These are phyloP conservation scores for Chlamydomonas eustigma DNA, from an alignment of 139 green algal genomes.

Conservation along the genomic window DNA sequence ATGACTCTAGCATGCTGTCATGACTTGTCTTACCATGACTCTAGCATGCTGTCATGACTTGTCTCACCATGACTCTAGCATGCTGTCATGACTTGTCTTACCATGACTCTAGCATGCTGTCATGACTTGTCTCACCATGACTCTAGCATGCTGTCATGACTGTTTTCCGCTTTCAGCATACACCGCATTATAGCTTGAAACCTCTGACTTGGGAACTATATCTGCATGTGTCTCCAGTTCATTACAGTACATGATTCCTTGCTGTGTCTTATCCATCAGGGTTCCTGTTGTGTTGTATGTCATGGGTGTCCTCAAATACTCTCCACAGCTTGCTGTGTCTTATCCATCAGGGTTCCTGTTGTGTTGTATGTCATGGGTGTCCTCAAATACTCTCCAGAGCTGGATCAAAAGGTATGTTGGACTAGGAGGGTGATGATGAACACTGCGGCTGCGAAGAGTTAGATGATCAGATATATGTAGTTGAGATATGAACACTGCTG, in stretches of 20 bases:
- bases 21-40: no score
- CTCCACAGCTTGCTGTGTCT: not conserved
- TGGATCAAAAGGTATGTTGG: not conserved
- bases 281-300: not conserved
- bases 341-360: constrained; percentile 6
- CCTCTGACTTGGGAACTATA: not conserved
- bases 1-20: no score
- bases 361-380: constrained; percentile 9
- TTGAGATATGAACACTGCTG: not conserved
- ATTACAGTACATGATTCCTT: not conserved
- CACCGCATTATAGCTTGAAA: not conserved
- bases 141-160: no score
- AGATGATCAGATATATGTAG: not conserved
- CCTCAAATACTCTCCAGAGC: not conserved
- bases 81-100: no score
- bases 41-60: no score
- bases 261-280: not conserved
- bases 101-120: no score
- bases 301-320: not conserved
- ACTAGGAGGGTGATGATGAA: not conserved
- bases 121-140: no score
- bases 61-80: no score
- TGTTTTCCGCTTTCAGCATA: no score
- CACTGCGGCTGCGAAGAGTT: no score
- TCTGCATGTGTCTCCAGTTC: not conserved